These are phyloP conservation scores for Globisporangium cylindrosporum DNA, from an alignment of 352 stramenopile species.

Conservation along the genomic window DNA sequence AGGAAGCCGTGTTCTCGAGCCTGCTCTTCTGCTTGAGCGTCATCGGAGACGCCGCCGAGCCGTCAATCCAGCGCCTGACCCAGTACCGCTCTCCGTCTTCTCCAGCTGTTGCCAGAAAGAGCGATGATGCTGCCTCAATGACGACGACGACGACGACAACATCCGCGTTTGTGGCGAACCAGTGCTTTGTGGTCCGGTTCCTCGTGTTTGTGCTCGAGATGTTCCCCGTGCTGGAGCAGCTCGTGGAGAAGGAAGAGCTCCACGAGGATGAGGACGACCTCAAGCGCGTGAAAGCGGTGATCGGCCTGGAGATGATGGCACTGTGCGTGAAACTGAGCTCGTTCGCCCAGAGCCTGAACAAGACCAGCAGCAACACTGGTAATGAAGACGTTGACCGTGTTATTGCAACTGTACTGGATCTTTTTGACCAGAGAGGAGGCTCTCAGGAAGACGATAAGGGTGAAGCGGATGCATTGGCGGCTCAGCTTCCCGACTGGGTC, in stretches of 20 bases:
- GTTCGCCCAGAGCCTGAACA: slow-evolving; percentile 21
- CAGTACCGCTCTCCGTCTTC: slow-evolving; percentile 9
- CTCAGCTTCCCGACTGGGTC: slow-evolving; percentile 45
- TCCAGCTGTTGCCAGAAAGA: slow-evolving; percentile 1
- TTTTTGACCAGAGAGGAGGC: slow-evolving; percentile 9
- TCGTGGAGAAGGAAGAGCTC: slow-evolving; percentile 62
- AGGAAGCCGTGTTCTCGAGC: slow-evolving; percentile 50
- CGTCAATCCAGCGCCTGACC: slow-evolving; percentile 35
- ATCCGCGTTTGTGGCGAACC: slow-evolving; percentile 27
- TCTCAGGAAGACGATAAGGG: not conserved
- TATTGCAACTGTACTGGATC: slow-evolving; percentile 9
- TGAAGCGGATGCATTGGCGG: not conserved
- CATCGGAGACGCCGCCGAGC: slow-evolving; percentile 35
- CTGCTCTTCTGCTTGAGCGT: slow-evolving; percentile 55
- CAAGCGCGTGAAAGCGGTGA: slow-evolving; percentile 32
- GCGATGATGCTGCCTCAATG: not conserved
- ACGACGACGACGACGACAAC: not conserved
- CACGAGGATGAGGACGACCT: slow-evolving; percentile 70
- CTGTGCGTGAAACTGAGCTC: slow-evolving; percentile 55
- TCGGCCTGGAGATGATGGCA: slow-evolving; percentile 51
- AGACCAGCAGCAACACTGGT: not conserved
- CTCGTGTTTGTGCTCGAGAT: slow-evolving; percentile 62
- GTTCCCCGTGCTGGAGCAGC: slow-evolving; percentile 43
- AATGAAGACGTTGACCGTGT: too few relatives aligned
- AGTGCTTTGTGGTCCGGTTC: slow-evolving; percentile 55